A percentile compares a stretch with the other conserved stretches of the same genome.
Conservation (phyloP, 2,329 filamentous ascomycete species). For the Trichoderma endophyticum region DNA sequence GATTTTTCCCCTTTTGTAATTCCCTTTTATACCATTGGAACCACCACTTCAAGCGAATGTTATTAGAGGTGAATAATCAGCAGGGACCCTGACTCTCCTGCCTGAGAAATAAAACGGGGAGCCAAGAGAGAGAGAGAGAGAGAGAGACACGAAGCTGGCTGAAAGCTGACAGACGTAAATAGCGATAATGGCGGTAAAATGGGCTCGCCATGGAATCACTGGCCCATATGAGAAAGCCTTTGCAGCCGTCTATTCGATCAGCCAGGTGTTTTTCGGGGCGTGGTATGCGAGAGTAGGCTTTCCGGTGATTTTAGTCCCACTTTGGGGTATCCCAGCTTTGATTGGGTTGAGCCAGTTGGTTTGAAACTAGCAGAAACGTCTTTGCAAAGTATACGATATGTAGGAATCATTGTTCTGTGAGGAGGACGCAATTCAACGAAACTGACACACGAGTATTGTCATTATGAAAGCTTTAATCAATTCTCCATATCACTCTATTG, state of each 20-base stretch:
- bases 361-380: background rate
- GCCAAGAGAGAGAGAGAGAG: background rate
- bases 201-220: background rate
- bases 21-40: background rate
- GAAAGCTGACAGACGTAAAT: background rate
- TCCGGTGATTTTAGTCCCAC: background rate
- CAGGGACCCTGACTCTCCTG: background rate
- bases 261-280: background rate
- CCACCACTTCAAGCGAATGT: background rate
- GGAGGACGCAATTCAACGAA: background rate
- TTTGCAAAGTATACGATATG: background rate
- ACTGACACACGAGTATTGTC: background rate
- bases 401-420: background rate
- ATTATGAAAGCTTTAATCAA: background rate
- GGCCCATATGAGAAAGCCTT: background rate
- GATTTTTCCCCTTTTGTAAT: background rate
- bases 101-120: background rate
- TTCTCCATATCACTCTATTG: background rate
- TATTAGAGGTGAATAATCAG: rapidly evolving
- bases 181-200: background rate
- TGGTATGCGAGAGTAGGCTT: background rate
- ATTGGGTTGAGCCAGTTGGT: background rate
- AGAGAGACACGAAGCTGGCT: background rate
- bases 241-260: background rate
- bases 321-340: background rate